These are phyloP conservation scores for Candolleomyces eurysporus DNA, from an alignment of 768 basidiomycete genomes.

Conservation along the genomic window DNA sequence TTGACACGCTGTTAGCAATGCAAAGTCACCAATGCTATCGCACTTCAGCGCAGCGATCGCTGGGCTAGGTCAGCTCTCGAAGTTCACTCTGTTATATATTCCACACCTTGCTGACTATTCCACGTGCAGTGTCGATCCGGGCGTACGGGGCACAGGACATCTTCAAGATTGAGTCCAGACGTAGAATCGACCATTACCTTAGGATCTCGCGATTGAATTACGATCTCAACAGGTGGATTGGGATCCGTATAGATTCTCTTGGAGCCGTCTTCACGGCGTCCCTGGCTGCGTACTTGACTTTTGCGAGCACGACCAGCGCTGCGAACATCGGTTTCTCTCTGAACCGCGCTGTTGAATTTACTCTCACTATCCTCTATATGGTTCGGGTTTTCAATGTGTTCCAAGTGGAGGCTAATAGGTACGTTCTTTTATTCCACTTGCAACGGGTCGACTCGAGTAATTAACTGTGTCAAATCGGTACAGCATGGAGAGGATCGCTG, in stretches of 20 bases:
- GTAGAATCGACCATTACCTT: too few relatives aligned
- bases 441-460: slow-evolving; percentile 20
- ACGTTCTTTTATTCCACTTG: slow-evolving; percentile 36
- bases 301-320: too few relatives aligned
- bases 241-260: too few relatives aligned
- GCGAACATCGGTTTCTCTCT: too few relatives aligned
- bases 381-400: slow-evolving; percentile 34
- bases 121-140: background rate
- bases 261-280: too few relatives aligned
- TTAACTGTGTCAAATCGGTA: too few relatives aligned
- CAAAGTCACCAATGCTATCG: slow-evolving; percentile 54
- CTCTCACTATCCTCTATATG: background rate
- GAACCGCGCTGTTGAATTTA: background rate
- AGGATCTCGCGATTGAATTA: too few relatives aligned
- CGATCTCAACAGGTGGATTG: too few relatives aligned
- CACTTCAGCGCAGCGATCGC: slow-evolving; percentile 24
- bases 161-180: too few relatives aligned
- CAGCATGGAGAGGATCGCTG: too few relatives aligned
- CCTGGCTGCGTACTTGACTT: too few relatives aligned
- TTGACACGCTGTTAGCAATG: slow-evolving; percentile 36
- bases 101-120: background rate
- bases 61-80: slow-evolving; percentile 35
- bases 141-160: too few relatives aligned
- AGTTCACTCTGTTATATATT: background rate
- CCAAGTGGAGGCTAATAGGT: slow-evolving; percentile 50